Conservation (phyloP, 208 protist species). For the Angomonas ambiguus region DNA sequence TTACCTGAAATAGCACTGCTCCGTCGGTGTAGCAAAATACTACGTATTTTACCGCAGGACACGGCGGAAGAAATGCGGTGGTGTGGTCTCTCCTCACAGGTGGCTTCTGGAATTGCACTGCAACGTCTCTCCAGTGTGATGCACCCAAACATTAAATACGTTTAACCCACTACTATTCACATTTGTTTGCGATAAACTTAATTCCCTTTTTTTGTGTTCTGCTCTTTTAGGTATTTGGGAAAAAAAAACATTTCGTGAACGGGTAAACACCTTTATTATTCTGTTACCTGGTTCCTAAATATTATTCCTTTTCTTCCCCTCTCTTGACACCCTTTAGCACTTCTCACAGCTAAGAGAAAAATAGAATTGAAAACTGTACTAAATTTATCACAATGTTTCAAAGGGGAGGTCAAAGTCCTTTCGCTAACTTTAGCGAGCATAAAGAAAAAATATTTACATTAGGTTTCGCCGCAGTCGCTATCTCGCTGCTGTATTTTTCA, state of each 20-base stretch:
- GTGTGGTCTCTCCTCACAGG: conserved; percentile 60
- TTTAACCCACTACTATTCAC: neutral
- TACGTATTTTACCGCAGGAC: conserved; percentile 38
- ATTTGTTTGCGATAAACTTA: neutral
- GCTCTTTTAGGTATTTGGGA: no score
- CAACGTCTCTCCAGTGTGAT: conserved; percentile 69
- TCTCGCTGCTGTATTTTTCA: neutral
- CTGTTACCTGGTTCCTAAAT: neutral
- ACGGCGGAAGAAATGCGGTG: neutral
- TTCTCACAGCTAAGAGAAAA: neutral
- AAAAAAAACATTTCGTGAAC: neutral
- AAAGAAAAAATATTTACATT: neutral
- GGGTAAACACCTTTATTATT: neutral
- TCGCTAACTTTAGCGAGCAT: neutral
- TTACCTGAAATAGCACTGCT: conserved; percentile 65
- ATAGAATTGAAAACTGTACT: neutral
- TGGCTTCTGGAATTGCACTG: conserved; percentile 79
- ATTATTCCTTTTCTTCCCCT: conserved; percentile 3
- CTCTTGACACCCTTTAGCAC: neutral
- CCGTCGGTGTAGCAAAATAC: conserved; percentile 44
- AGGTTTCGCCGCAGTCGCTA: neutral
- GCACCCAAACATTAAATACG: conserved; percentile 49
- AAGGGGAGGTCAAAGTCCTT: neutral
- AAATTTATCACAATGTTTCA: neutral
- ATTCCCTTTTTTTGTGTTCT: neutral